Base-by-base conservation (phyloP, 768 basidiomycete genomes). In the Hebeloma cylindrosporum region DNA sequence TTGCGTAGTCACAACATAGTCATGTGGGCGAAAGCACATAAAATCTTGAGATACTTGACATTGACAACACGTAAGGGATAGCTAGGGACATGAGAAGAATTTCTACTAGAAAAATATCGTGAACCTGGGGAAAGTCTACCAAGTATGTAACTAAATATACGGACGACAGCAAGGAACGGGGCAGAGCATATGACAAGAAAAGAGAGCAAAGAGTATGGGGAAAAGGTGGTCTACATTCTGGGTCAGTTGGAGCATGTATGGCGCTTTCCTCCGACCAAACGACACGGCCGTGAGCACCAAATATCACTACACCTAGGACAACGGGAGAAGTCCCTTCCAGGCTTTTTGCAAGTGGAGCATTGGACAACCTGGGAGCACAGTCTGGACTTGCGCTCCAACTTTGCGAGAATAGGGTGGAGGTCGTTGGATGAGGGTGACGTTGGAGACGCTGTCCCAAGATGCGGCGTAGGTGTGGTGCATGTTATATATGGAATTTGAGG, bases 281-380 rank as follows among this genome's bases (percentile, higher is more conserved):
- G 71, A 58, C 83, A 85, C 22, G 75, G 62, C 42, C 83, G 68
- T 18, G 82, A 83, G 53, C 83, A 85, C 83, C 83, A 85, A 64
- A 68, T 74, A 22, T 72, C 72, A 17, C 68, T 62, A 50, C 83
- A 85, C 47, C 73, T 77, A 5, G 74, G 69, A 57, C 83, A 85
- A n/a, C 74, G 73, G 10, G 83, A 82, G 57, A 72, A 85, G 47
- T 80, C 77, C 10, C 63, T 60, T 0, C 83, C 83, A 1, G 56
- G 40, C 56, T 75, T 80, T 25, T 61, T 62, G 56, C 83, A 85
- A 1, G 78, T 71, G 7, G 75, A 70, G 45, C 83, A 85, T 25
- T 53, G 53, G 18, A 59, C 52, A 8, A 63, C 55, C 27, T 60
- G 62, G 18, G 54, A 56, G 35, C 78, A 74, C 38, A 85, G 60